These are phyloP conservation scores for Flaveria sonorensis DNA, from an alignment of 129 eudicot genomes.

Conservation along the genomic window DNA sequence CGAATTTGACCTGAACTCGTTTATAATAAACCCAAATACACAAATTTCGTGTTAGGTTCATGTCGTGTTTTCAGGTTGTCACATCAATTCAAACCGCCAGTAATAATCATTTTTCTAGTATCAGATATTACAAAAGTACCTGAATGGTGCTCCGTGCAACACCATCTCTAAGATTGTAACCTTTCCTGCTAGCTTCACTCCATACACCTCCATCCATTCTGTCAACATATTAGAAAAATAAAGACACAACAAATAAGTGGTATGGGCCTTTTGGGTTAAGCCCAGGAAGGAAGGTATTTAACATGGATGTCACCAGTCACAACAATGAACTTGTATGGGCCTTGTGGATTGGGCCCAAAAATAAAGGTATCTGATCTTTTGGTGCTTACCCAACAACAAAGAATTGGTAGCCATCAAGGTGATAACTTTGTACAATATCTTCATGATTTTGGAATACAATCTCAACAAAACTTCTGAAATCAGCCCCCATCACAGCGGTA, in stretches of 20 bases:
- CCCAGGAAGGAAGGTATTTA: not conserved
- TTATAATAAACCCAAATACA: no score
- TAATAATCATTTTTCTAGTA: no score
- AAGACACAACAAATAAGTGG: no score
- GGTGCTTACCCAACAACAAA: slow-evolving; percentile 82
- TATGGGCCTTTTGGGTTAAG: no score
- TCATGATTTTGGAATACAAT: slow-evolving; percentile 75
- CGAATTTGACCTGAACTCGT: no score
- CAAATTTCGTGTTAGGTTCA: no score
- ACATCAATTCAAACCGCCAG: no score
- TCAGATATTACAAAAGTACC: slow-evolving; percentile 33
- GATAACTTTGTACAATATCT: slow-evolving; percentile 74
- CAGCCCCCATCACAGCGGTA: slow-evolving; percentile 78
- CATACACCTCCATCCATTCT: slow-evolving; percentile 97
- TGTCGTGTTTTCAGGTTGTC: no score
- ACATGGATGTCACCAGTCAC: no score
- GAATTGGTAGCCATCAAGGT: slow-evolving; percentile 84
- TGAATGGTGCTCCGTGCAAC: slow-evolving; percentile 74
- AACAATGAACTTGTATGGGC: not conserved
- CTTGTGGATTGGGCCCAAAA: not conserved
- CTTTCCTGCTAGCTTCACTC: slow-evolving; percentile 63
- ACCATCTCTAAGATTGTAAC: slow-evolving; percentile 85
- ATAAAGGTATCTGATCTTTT: not conserved
- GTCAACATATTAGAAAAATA: slow-evolving; percentile 20
- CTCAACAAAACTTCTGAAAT: slow-evolving; percentile 71